Base-by-base conservation (phyloP, 2,329 filamentous ascomycete genomes). In the Seiridium unicorne region DNA sequence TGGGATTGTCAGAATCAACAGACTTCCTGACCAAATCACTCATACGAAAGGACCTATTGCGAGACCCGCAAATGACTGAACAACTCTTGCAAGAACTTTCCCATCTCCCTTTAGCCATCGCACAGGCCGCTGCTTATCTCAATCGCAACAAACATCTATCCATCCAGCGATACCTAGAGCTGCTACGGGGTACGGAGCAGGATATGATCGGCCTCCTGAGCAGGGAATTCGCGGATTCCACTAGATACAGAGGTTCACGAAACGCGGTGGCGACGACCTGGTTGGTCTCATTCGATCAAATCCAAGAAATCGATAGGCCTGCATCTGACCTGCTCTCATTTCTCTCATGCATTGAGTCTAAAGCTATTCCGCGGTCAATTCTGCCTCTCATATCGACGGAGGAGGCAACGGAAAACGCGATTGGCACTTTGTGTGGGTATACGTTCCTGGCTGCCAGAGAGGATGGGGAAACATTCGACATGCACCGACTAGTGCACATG, bases 201-300 rank as follows among this genome's bases (percentile, higher is more conserved):
- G 66, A 75, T 9, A 60, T 65, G 5, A 62, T 73, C 4, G 62
- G 67, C 26, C 53, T 77, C 1, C 64, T 78, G 26, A 74, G 68
- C 56, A 61, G 65, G 54, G 70, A 75, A 9, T 75, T 77, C 35
- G 62, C 63, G 3, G 76, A 78, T 59, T 63, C 68, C 1, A 67
- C 59, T 2, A 31, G 49, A 1, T 53, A 53, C 7, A 58, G 44
- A 10, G 62, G 55, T 1, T 66, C 73, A 1, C 70, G 71, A 47
- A 72, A 75, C 31, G 68, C 76, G 0, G 66, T 79, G 2, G 73
- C 73, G 4, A 71, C 69, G 0, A 77, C 78, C 0, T 77, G 72
- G 67, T 62, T 76, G 1, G 68, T 80, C 13, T 79, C 78, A 0
- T 77, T 81, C 40, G 65, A 76, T 13, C 69, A 74, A 36, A 76